These are phyloP conservation scores for Mollisia scopiformis DNA, from an alignment of 2,329 filamentous ascomycete genomes.

Conservation along the genomic window DNA sequence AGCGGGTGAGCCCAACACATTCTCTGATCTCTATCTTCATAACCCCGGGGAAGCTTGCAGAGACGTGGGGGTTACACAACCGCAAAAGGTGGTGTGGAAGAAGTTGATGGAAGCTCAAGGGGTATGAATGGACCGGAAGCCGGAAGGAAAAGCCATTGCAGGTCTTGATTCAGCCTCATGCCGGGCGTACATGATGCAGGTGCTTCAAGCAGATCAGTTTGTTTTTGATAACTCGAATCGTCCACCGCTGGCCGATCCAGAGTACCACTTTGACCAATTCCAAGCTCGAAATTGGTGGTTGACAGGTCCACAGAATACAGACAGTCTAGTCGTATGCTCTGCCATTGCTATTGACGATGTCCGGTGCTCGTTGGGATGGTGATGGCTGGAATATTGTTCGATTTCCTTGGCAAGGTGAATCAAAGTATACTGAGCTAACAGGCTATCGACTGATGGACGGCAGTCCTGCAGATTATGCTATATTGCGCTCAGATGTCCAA, in stretches of 20 bases:
- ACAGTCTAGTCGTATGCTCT: too few species aligned
- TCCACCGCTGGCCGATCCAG: not conserved
- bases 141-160: not conserved
- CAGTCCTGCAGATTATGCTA: too few species aligned
- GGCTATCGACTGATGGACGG: too few species aligned
- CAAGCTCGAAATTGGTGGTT: not conserved
- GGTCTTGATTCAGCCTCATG: not conserved
- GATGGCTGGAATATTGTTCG: too few species aligned
- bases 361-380: too few species aligned
- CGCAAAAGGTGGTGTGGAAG: not conserved
- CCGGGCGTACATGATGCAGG: not conserved
- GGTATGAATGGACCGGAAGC: not conserved
- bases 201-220: not conserved
- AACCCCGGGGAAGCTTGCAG: too few species aligned
- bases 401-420: too few species aligned
- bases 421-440: too few species aligned
- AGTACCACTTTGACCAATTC: not conserved
- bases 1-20: too few species aligned
- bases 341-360: too few species aligned
- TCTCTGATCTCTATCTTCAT: too few species aligned
- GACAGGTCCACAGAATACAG: not conserved
- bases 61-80: not conserved
- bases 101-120: not conserved
- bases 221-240: not conserved
- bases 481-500: too few species aligned